A percentile compares a stretch with the other conserved stretches of the same genome.
Evolutionary conservation across 129 eudicot genomes (phyloP).

Genomic region (Chrysanthemum makinoi): DNA sequence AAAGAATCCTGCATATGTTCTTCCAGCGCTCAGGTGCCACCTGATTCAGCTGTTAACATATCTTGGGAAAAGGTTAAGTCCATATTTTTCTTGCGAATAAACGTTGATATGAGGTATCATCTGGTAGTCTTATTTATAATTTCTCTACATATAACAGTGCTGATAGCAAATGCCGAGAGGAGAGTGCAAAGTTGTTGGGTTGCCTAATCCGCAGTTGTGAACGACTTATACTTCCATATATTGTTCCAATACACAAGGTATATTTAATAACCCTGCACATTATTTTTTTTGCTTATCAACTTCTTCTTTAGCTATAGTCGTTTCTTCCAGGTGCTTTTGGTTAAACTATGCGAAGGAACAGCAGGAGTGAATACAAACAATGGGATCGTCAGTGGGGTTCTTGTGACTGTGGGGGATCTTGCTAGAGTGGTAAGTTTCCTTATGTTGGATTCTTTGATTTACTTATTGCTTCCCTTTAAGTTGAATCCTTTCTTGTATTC

Average conservation of each 20-base stretch:
- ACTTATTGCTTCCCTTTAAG: slow-evolving; percentile 14
- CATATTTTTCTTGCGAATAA: slow-evolving; percentile 1
- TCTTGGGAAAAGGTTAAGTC: slow-evolving; percentile 74
- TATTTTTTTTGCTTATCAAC: slow-evolving; percentile 6
- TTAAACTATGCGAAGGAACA: slow-evolving; percentile 85
- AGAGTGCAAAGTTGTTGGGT: slow-evolving; percentile 93
- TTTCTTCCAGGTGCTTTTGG: slow-evolving; percentile 80
- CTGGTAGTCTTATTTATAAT: background rate
- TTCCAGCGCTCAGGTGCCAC: slow-evolving; percentile 96
- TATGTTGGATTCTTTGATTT: background rate
- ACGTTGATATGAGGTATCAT: background rate
- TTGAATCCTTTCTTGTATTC: too few relatives aligned
- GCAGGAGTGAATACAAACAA: slow-evolving; percentile 76
- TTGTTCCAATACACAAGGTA: slow-evolving; percentile 97
- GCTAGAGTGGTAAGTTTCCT: slow-evolving; percentile 84
- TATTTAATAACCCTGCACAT: background rate
- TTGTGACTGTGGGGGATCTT: slow-evolving; percentile 94
- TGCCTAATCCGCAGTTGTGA: slow-evolving; percentile 96
- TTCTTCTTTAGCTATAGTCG: slow-evolving; percentile 16
- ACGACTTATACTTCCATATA: slow-evolving; percentile 84
- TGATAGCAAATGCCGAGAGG: slow-evolving; percentile 95
- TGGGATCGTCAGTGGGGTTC: slow-evolving; percentile 88
- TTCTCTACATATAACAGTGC: slow-evolving; percentile 48
- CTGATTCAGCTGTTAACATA: slow-evolving; percentile 86
- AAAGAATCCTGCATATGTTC: slow-evolving; percentile 97